Conservation (phyloP, 257 asterid species). For the Solanum chmielewskii region DNA sequence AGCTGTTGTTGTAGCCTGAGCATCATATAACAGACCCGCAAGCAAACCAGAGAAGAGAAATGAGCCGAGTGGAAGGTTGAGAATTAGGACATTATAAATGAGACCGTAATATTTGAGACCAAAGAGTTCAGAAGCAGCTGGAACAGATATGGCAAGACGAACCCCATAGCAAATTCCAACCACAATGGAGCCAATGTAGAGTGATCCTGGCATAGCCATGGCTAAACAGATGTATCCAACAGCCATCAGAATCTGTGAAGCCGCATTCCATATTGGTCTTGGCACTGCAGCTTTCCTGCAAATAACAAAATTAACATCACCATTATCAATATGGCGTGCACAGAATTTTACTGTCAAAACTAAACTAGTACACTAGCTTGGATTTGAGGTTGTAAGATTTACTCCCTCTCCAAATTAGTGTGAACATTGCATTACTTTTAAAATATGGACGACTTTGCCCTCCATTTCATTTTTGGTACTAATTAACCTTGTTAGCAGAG, state of each 20-base stretch:
- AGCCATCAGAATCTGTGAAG: slow-evolving; percentile 35
- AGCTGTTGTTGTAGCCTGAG: slow-evolving; percentile 17
- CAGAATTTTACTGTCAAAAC: background rate
- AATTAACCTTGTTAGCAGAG: background rate
- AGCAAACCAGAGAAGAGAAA: slow-evolving; percentile 44
- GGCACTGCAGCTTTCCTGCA: slow-evolving; percentile 35
- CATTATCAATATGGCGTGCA: background rate
- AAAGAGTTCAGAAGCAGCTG: slow-evolving; percentile 36
- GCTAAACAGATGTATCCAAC: slow-evolving; percentile 25
- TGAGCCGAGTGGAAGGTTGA: slow-evolving; percentile 36
- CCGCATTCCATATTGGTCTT: slow-evolving; percentile 40
- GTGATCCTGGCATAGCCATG: slow-evolving; percentile 37
- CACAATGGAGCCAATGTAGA: slow-evolving; percentile 28
- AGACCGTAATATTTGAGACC: slow-evolving; percentile 36
- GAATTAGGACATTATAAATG: slow-evolving; percentile 30
- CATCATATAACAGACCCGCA: slow-evolving; percentile 26
- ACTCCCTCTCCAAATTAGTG: background rate
- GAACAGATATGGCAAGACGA: slow-evolving; percentile 35
- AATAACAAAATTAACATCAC: background rate
- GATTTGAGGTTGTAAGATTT: background rate
- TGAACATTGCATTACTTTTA: background rate
- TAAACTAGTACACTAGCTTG: background rate
- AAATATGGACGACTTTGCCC: background rate
- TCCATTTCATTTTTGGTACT: background rate
- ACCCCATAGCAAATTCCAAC: slow-evolving; percentile 39